Percentiles rank a stretch among this genome's conserved stretches.
These are phyloP conservation scores for Cyclotella choctawhatcheeana DNA, from an alignment of 108 stramenopile species.

Conservation along the genomic window DNA sequence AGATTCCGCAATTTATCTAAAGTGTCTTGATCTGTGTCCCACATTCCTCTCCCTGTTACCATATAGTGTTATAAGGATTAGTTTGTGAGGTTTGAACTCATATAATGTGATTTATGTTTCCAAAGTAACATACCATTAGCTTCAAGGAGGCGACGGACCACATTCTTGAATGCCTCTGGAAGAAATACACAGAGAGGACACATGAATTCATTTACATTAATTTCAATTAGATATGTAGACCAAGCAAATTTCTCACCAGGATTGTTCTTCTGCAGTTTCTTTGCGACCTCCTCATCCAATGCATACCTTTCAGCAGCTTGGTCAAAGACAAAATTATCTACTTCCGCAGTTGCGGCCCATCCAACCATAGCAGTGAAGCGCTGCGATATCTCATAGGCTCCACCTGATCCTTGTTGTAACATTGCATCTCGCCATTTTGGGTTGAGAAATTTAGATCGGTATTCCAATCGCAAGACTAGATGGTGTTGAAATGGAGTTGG, in stretches of 20 bases:
- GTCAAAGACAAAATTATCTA: constrained; percentile 87
- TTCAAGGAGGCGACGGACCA: constrained; percentile 75
- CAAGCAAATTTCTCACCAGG: constrained; percentile 53
- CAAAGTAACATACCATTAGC: constrained; percentile 53
- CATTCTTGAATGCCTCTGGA: constrained; percentile 75
- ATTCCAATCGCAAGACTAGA: constrained; percentile 79
- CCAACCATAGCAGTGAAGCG: constrained; percentile 89
- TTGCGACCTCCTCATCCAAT: constrained; percentile 83
- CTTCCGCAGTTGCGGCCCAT: constrained; percentile 75
- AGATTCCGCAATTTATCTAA: constrained; percentile 58
- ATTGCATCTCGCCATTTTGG: constrained; percentile 91
- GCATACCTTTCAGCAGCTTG: constrained; percentile 89
- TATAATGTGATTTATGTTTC: background rate
- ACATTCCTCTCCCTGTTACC: constrained; percentile 78
- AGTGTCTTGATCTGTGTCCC: constrained; percentile 72
- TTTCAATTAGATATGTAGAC: background rate
- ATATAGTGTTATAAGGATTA: background rate
- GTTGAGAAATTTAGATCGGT: constrained; percentile 86
- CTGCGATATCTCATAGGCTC: constrained; percentile 87
- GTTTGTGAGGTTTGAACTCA: background rate
- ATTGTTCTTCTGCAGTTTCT: constrained; percentile 75
- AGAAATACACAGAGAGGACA: background rate
- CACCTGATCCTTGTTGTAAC: constrained; percentile 86
- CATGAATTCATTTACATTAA: background rate
- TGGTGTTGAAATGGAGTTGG: background rate